These are phyloP conservation scores for Solanum hybrid DNA, from an alignment of 305 asterid genomes.

Conservation along the genomic window DNA sequence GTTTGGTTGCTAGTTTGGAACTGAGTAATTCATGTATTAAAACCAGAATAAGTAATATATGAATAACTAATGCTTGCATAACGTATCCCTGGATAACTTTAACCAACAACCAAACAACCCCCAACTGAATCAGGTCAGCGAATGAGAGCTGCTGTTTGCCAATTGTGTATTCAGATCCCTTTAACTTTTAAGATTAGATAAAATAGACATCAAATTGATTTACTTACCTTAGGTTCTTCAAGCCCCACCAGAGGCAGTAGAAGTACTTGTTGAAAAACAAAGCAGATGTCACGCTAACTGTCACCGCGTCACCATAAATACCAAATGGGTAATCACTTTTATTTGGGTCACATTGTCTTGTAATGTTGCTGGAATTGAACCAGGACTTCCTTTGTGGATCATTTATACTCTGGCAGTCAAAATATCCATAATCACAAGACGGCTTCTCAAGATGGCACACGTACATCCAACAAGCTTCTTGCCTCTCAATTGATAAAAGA, in stretches of 20 bases:
- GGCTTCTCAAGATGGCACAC: constrained; percentile 4
- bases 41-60: not conserved
- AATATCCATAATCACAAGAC: constrained; percentile 3
- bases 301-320: constrained; percentile 5
- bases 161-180: not conserved
- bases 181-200: not conserved
- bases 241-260: constrained; percentile 72
- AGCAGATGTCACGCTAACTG: not conserved
- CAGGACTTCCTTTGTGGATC: not conserved
- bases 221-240: constrained; percentile 69
- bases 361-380: constrained; percentile 5
- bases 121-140: not conserved
- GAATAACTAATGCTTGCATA: not conserved
- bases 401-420: constrained; percentile 4
- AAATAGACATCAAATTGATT: not conserved
- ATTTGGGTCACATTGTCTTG: not conserved
- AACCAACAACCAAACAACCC: not conserved
- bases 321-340: not conserved
- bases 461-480: constrained; percentile 15
- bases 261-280: constrained; percentile 11
- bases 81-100: not conserved
- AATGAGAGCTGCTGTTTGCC: not conserved
- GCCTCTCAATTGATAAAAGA: constrained; percentile 15
- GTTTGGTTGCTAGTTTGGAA: not conserved
- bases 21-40: not conserved